phyloP scores from a whole-genome alignment of 805 yeast species.

The Barnettozyma salicaria region DNA sequence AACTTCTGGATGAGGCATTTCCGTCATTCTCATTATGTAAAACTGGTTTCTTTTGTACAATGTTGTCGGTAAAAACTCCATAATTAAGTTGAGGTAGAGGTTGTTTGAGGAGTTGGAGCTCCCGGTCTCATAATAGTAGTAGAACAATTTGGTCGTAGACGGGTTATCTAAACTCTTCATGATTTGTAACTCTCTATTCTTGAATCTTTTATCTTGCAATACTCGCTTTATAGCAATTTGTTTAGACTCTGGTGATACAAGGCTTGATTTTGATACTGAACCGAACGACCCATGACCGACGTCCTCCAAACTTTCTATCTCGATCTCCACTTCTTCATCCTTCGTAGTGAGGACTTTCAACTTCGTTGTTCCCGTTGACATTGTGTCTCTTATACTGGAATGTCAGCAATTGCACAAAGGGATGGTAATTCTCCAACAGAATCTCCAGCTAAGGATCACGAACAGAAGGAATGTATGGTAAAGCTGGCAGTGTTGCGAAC shows the following conservation, averaged over 20 bases:
- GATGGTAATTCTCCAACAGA: no score
- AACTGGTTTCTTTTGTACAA: slow-evolving; percentile 85
- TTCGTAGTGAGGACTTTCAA: slow-evolving; percentile 13
- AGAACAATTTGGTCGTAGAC: slow-evolving; percentile 81
- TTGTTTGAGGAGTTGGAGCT: slow-evolving; percentile 40
- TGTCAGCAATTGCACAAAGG: no score
- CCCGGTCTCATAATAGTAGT: slow-evolving; percentile 80
- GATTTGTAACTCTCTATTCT: slow-evolving; percentile 90
- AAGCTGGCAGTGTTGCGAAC: no score
- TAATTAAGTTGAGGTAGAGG: slow-evolving; percentile 78
- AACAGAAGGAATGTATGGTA: no score
- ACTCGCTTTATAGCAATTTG: slow-evolving; percentile 93
- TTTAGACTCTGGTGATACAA: slow-evolving; percentile 59
- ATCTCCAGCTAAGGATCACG: no score
- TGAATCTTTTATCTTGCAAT: slow-evolving; percentile 90
- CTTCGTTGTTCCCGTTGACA: slow-evolving; percentile 1
- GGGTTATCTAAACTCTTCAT: slow-evolving; percentile 87
- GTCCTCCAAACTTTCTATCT: slow-evolving; percentile 78
- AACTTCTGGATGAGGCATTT: slow-evolving; percentile 87
- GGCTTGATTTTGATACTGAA: slow-evolving; percentile 84
- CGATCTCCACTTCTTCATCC: slow-evolving; percentile 38
- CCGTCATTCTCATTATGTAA: slow-evolving; percentile 63
- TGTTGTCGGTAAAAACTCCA: slow-evolving; percentile 95
- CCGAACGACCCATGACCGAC: slow-evolving; percentile 99
- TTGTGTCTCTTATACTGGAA: not conserved